Base-by-base conservation (phyloP, 768 basidiomycete genomes). In the Russula virescens region DNA sequence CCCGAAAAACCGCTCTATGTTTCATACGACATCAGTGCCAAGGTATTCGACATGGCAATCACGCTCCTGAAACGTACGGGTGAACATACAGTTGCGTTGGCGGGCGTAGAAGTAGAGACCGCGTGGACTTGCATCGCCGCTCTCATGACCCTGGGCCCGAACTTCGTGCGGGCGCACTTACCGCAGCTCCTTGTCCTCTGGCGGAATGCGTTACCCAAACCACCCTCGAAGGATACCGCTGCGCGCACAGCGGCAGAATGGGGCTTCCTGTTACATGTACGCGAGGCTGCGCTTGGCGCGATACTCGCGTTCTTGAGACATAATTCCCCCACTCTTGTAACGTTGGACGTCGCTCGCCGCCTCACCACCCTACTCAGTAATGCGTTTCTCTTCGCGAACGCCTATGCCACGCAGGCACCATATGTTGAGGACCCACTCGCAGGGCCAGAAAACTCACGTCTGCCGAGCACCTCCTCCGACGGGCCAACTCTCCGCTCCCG, bases 201-300 rank as follows among this genome's bases (percentile, higher is more conserved):
- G 97, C 81, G 97, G 35, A 99, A 99, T 68, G 94, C 96, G 1
- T 79, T 99, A 0, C 94, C 97, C 1, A 99, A 98, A 73, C 88
- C 93, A 0, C 94, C 92, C 0, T 88, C 81, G 69, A 97, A 97
- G 73, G 96, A 98, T 69, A 78, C 84, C 18, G 79, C 80, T 5
- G 84, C 84, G 19, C 79, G 94, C 34, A 83, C 85, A 28, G 77
- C 82, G 23, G 77, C 82, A 0, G 97, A 98, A 68, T 98, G 94
- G 94, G 80, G 82, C 42, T 99, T 98, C 75, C 78, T 99, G 2
- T 78, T 98, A 9, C 86, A 91, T 62, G 90, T 98, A 21, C 81
- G 96, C 25, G 95, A 97, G 75, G 87, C 87, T 66, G 92, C 96
- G 0, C 78, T 98, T 19, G 85, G 91, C 2, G 92, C 97, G 11